These are phyloP conservation scores for Clausena lansium DNA, from an alignment of 345 rosid genomes.

Conservation along the genomic window DNA sequence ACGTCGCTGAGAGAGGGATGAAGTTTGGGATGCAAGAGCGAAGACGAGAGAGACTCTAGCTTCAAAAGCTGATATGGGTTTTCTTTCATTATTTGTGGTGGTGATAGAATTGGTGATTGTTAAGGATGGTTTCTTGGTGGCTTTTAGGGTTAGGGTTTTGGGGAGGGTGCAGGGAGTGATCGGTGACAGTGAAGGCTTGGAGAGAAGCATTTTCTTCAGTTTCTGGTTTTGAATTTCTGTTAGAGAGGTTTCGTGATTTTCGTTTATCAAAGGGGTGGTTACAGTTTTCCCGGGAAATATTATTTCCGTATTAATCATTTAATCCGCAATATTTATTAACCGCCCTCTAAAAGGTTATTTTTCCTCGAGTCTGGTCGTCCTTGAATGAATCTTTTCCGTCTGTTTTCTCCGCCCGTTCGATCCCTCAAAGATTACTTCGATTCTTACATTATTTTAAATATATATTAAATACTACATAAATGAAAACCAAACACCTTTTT, in stretches of 20 bases:
- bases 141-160: slow-evolving; percentile 7
- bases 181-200: slow-evolving; percentile 29
- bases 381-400: background rate
- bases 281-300: background rate
- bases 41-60: slow-evolving; percentile 76
- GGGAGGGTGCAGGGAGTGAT: slow-evolving; percentile 22
- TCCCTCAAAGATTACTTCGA: background rate
- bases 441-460: background rate
- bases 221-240: background rate
- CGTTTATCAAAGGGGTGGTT: background rate
- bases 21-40: slow-evolving; percentile 77
- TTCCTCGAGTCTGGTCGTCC: background rate
- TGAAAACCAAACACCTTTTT: background rate
- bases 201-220: slow-evolving; percentile 23
- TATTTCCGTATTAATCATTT: too few relatives aligned
- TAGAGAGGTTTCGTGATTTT: background rate
- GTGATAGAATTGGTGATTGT: slow-evolving; percentile 33
- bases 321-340: background rate
- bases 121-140: slow-evolving; percentile 13
- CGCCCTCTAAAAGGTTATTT: background rate
- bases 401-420: too few relatives aligned
- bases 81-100: slow-evolving; percentile 31
- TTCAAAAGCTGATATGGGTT: slow-evolving; percentile 54
- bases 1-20: slow-evolving; percentile 79
- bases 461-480: background rate